Evolutionary conservation across 371 early-diverging fungal species (phyloP), one percentile per base, ranked within the genome.

Genomic region (Saksenaea vasiformis): DNA sequence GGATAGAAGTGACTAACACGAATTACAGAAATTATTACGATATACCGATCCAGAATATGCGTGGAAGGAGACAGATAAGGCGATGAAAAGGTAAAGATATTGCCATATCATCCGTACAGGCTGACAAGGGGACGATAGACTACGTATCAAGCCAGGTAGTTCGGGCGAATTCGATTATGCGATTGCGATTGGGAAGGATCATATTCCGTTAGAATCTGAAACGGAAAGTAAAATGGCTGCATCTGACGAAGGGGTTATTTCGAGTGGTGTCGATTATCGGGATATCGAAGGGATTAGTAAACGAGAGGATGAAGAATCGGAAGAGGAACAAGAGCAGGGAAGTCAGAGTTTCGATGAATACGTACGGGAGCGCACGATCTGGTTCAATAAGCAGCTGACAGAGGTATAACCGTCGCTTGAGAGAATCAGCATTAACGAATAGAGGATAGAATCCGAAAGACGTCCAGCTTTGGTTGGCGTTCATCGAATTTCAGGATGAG

Each of bases 401-500:
- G 53, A 77, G 67, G 70, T 69, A 61, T 55, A 28, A 24, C 22
- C 27, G 1, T 41, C 17, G 3, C 0, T 54, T 62, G 4, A 0
- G 19, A 13, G 38, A 7, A 55, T 10, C 8, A 35, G 28, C 28
- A 37, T 39, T 43, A 34, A 14, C 24, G 44, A 53, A 31, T 10
- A 44, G 11, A 35, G 17, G 14, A 37, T 61, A 89, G 86, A 70
- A 88, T 28, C 88, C 89, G 0, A 69, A 85, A 8, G 79, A 93
- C 67, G 71, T 85, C 5, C 57, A 72, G 5, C 65, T 80, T 14
- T 94, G 94, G 94, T 64, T 92, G 1, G 86, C 86, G 8, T 90
- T 88, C 57, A 83, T 91, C 60, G 75, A 68, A 1, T 84, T 91
- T 28, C 93, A 92, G 68, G 91, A 92, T 58, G 82, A 83, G 56